A percentile compares a stretch with the other conserved stretches of the same genome.
These are phyloP conservation scores for Coemansia erecta DNA, from an alignment of 192 early-diverging fungal genomes.

Conservation along the genomic window DNA sequence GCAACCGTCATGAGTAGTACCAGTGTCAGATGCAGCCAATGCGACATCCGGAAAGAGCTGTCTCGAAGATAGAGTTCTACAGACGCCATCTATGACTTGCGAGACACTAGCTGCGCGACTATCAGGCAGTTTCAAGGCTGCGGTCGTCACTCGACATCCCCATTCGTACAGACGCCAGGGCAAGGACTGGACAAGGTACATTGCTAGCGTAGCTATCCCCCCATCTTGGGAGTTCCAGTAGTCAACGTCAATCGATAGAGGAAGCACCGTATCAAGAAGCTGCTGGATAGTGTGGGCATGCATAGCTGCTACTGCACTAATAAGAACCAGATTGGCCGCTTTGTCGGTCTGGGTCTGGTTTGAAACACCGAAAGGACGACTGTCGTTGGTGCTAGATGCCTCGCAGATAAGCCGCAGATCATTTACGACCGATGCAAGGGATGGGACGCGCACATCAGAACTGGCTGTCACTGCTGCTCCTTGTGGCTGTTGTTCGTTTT, in stretches of 20 bases:
- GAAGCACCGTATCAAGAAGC: constrained; percentile 60
- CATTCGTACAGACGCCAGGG: constrained; percentile 34
- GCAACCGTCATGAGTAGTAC: not conserved
- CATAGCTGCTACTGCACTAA: constrained; percentile 43
- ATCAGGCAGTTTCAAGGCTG: not conserved
- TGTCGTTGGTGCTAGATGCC: not conserved
- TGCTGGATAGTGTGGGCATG: constrained; percentile 59
- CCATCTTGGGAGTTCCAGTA: constrained; percentile 65
- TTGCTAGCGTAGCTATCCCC: constrained; percentile 26
- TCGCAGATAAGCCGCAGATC: constrained; percentile 22
- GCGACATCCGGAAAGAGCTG: constrained; percentile 7
- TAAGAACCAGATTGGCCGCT: constrained; percentile 16
- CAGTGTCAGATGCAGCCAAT: not conserved
- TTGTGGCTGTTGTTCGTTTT: not conserved
- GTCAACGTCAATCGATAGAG: constrained; percentile 59
- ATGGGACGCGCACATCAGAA: constrained; percentile 1
- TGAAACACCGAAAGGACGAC: no score
- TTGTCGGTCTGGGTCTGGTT: not conserved
- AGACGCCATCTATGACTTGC: not conserved
- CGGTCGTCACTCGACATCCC: not conserved
- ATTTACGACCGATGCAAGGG: constrained; percentile 12
- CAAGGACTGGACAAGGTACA: constrained; percentile 36
- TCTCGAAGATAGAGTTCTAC: constrained; percentile 7
- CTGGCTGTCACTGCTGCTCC: not conserved
- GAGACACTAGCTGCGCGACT: not conserved